These are phyloP conservation scores for Chiua virens DNA, from an alignment of 768 basidiomycete species.

Conservation along the genomic window DNA sequence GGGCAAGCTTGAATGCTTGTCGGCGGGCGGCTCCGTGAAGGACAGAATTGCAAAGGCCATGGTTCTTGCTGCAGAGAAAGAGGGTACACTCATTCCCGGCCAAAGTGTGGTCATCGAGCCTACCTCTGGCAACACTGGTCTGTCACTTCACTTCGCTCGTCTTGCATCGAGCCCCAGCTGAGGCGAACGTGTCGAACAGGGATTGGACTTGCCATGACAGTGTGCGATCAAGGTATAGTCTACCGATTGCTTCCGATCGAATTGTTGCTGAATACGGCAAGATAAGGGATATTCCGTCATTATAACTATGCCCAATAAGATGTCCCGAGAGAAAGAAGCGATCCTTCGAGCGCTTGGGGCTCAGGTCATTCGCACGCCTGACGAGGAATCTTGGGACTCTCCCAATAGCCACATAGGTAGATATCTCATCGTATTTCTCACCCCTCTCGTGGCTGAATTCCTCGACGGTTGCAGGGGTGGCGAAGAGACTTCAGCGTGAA, in stretches of 20 bases:
- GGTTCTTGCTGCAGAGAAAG: slow-evolving; percentile 91
- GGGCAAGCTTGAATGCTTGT: slow-evolving; percentile 88
- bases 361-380: slow-evolving; percentile 92
- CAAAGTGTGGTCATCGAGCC: slow-evolving; percentile 94
- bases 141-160: slow-evolving; percentile 19
- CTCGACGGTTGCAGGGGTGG: slow-evolving; percentile 86
- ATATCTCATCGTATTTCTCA: slow-evolving; percentile 32
- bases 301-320: slow-evolving; percentile 91
- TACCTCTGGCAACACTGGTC: slow-evolving; percentile 94
- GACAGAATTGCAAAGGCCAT: slow-evolving; percentile 96
- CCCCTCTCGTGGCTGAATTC: slow-evolving; percentile 80
- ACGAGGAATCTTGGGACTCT: slow-evolving; percentile 84
- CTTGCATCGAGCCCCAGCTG: neutral
- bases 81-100: slow-evolving; percentile 82
- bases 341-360: slow-evolving; percentile 90
- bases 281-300: slow-evolving; percentile 91
- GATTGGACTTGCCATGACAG: slow-evolving; percentile 89
- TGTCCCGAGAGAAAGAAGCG: slow-evolving; percentile 95
- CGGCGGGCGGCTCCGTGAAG: slow-evolving; percentile 92
- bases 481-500: slow-evolving; percentile 68
- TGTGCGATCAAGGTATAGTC: slow-evolving; percentile 85
- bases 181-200: slow-evolving; percentile 42
- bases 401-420: slow-evolving; percentile 92
- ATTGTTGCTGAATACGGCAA: slow-evolving; percentile 68
- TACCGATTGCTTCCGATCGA: slow-evolving; percentile 8